Base-by-base conservation (phyloP, 2,329 filamentous ascomycete genomes). In the Immersiporthe knoxdaviesiana region DNA sequence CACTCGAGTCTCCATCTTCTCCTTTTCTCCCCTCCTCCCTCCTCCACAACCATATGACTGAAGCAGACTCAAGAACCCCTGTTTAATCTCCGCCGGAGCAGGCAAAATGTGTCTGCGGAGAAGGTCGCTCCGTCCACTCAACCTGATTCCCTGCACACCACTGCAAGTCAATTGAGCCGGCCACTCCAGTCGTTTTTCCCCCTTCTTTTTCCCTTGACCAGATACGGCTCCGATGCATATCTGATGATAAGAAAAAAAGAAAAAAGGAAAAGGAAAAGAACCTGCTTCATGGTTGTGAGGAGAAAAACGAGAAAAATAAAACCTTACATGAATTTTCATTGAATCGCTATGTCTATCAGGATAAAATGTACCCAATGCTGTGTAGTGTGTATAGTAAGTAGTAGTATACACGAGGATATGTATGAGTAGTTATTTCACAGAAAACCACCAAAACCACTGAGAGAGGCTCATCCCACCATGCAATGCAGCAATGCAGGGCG, bases 391-490 rank as follows among this genome's bases (percentile, higher is more conserved):
- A 47, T 62, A 32, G n/a, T n/a, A n/a, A n/a, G n/a, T n/a, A n/a
- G n/a, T n/a, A n/a, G 12, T 66, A 61, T 63, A 63, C 44, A 62
- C 59, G 50, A 54, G 24, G 59, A n/a, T 37, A 56, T 16, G 24
- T 18, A 24, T 56, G 52, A 56, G 16, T 30, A 30, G 24, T 56
- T 30, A 4, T 60, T 60, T 39, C 58, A 60, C 30, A 35, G 14
- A 11, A 12, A 50, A 47, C 37, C 4, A 47, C 61, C 47, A 7
- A 30, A 41, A 27, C 10, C 60, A 27, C 39, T 39, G 24, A 35
- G 8, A 8, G 18, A 12, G 18, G 27, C 37, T 12, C 60, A 47
- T 47, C 14, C 60, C 35, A n/a, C 21, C 39, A 65, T 58, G 41
- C 24, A 65, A 35, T 27, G 27, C n/a, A 41, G 52, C n/a, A n/a